phyloP scores from a whole-genome alignment of 495 filamentous ascomycete species.

The Tuber melanosporum region DNA sequence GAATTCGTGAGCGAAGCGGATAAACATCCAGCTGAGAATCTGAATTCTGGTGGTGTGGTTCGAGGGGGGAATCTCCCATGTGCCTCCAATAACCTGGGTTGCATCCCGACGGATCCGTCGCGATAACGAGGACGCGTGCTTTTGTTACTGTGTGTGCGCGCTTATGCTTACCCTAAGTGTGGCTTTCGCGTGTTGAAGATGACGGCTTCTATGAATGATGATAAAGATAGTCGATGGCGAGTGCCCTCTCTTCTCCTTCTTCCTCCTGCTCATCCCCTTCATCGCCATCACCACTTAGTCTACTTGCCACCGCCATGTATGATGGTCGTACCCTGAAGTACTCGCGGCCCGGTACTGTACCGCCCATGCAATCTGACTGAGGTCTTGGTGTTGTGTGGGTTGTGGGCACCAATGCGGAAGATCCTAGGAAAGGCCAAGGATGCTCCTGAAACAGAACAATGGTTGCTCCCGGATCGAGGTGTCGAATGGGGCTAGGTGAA shows the following conservation, averaged over 20 bases:
- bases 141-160: background rate
- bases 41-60: constrained; percentile 22
- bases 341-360: background rate
- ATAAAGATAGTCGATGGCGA: background rate
- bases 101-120: background rate
- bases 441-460: constrained; percentile 20
- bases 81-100: background rate
- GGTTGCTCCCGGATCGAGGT: constrained; percentile 25
- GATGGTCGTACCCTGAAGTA: constrained; percentile 3
- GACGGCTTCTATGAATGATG: background rate
- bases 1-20: constrained; percentile 16
- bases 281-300: background rate
- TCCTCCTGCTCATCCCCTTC: background rate
- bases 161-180: background rate
- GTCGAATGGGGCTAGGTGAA: constrained; percentile 16
- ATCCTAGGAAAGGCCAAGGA: constrained; percentile 23
- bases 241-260: background rate
- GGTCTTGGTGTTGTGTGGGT: background rate
- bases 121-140: background rate
- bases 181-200: background rate
- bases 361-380: background rate
- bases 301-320: constrained; percentile 9
- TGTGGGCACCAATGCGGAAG: background rate
- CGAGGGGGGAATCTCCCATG: constrained; percentile 10
- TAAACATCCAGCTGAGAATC: constrained; percentile 38